Percentiles rank a stretch among this genome's conserved stretches.
Conservation (phyloP, 106 monocot genomes). For the Dactylorhiza incarnata region DNA sequence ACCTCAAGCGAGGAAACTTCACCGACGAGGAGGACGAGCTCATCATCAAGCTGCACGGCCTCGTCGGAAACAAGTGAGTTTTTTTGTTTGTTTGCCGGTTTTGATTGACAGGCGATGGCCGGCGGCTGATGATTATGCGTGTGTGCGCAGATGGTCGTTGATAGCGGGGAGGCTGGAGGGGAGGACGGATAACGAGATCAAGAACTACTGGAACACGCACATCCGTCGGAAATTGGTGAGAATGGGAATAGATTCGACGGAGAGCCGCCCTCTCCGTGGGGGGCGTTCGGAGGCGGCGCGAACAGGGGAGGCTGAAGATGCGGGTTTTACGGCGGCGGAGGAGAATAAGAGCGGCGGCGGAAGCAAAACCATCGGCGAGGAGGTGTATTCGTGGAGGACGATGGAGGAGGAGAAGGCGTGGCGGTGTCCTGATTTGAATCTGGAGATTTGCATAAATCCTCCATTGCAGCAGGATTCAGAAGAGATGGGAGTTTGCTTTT, state of each 20-base stretch:
- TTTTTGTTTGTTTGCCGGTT: not conserved
- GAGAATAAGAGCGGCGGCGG: not conserved
- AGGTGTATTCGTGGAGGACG: too few species aligned
- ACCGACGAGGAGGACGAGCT: constrained; percentile 47
- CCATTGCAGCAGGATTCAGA: not conserved
- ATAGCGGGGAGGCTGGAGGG: constrained; percentile 80
- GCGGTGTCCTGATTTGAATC: constrained; percentile 5
- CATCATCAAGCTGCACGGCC: constrained; percentile 54
- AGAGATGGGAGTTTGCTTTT: not conserved
- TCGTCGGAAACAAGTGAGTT: constrained; percentile 33
- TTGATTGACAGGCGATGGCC: not conserved
- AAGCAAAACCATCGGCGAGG: too few species aligned
- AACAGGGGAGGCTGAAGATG: not conserved
- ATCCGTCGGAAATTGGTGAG: constrained; percentile 64
- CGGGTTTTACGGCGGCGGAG: not conserved
- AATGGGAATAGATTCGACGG: constrained; percentile 59
- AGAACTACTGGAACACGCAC: constrained; percentile 85
- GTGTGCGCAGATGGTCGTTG: constrained; percentile 54
- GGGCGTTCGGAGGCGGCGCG: too few species aligned
- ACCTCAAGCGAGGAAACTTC: constrained; percentile 56
- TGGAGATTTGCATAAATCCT: constrained; percentile 1
- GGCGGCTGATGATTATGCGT: not conserved
- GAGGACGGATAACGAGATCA: constrained; percentile 80
- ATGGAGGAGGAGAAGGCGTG: not conserved
- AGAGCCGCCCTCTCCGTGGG: constrained; percentile 17